These are phyloP conservation scores for Xylariaceae sp. DNA, from an alignment of 2,329 filamentous ascomycete species.

Conservation along the genomic window DNA sequence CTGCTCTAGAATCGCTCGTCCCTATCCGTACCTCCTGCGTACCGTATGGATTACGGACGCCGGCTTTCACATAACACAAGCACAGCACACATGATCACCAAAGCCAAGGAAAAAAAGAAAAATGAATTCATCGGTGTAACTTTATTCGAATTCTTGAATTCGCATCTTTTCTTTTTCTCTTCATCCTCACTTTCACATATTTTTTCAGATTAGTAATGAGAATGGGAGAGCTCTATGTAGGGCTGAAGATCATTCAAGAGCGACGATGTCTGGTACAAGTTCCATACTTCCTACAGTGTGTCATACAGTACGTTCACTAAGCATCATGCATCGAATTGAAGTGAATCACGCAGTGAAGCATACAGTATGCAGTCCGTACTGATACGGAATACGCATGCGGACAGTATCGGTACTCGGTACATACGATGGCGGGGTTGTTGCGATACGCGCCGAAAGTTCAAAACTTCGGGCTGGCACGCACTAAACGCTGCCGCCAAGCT, in stretches of 20 bases:
- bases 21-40: background rate
- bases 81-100: slow-evolving; percentile 7
- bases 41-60: no score
- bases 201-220: background rate
- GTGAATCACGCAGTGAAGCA: background rate
- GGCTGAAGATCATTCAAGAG: no score
- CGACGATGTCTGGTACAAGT: no score
- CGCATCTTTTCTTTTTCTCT: background rate
- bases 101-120: background rate
- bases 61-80: background rate
- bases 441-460: no score
- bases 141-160: background rate
- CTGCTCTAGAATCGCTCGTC: slow-evolving; percentile 6
- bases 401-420: no score
- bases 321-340: no score
- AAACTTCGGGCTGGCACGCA: no score
- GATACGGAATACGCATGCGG: background rate
- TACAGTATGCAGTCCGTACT: background rate
- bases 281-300: no score
- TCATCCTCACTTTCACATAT: background rate
- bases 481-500: no score
- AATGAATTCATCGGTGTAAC: background rate
- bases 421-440: background rate
- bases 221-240: no score
- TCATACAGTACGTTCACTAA: no score